Evolutionary conservation across 106 monocot genomes (phyloP).

Genomic region (Agapanthus africanus): DNA sequence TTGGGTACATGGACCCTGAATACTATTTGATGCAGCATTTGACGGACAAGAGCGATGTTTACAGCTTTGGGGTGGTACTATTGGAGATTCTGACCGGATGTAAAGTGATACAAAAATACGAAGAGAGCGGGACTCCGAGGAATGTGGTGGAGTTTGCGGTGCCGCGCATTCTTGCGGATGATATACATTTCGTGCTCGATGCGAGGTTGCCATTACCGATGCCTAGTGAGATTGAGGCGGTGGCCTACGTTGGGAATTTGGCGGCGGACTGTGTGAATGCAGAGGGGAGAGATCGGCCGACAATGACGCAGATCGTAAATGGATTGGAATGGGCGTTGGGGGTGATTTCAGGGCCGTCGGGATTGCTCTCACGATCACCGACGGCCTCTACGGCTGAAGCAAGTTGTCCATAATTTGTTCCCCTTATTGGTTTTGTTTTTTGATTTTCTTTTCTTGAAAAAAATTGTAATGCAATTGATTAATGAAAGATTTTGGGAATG

Average conservation of each 20-base stretch:
- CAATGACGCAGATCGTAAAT: slow-evolving; percentile 61
- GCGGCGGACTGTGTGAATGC: slow-evolving; percentile 63
- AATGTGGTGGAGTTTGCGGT: slow-evolving; percentile 77
- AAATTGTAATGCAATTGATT: too few relatives aligned
- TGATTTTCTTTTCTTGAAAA: too few relatives aligned
- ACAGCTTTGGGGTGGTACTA: slow-evolving; percentile 41
- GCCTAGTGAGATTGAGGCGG: slow-evolving; percentile 64
- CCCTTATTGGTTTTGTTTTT: too few relatives aligned
- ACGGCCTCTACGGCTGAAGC: too few relatives aligned
- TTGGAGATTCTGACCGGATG: slow-evolving; percentile 42
- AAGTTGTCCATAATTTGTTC: too few relatives aligned
- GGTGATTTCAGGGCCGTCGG: slow-evolving; percentile 2
- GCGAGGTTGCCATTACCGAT: slow-evolving; percentile 41
- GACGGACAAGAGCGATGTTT: slow-evolving; percentile 58
- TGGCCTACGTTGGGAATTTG: slow-evolving; percentile 49
- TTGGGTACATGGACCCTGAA: slow-evolving; percentile 64
- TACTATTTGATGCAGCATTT: slow-evolving; percentile 46
- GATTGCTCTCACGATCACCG: not conserved
- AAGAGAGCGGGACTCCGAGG: slow-evolving; percentile 34
- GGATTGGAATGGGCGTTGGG: slow-evolving; percentile 47
- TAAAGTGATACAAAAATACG: slow-evolving; percentile 48
- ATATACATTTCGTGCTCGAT: slow-evolving; percentile 47
- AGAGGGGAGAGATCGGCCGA: slow-evolving; percentile 55
- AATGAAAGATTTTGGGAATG: too few relatives aligned
- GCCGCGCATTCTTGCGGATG: slow-evolving; percentile 51